Percentiles rank a stretch among this genome's conserved stretches.
Conservation (phyloP, 345 rosid species). For the Psidium friedrichsthalianum region DNA sequence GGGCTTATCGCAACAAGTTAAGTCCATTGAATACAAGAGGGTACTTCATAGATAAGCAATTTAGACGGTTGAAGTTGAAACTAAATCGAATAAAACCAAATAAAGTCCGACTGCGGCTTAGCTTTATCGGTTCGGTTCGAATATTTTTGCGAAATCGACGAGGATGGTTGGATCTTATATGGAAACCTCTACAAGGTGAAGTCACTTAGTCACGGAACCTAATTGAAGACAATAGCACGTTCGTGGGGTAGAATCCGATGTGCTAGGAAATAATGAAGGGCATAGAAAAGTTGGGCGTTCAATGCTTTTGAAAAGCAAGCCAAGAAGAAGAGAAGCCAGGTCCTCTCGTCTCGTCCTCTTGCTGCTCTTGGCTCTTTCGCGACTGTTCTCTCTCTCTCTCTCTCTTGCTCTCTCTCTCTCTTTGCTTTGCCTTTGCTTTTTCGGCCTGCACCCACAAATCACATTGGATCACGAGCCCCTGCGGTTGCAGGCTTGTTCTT, state of each 20-base stretch:
- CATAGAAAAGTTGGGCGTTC: background rate
- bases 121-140: background rate
- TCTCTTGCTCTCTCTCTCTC: background rate
- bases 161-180: background rate
- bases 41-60: background rate
- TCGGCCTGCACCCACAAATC: background rate
- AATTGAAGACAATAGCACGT: background rate
- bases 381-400: background rate
- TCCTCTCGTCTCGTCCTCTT: background rate
- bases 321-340: background rate
- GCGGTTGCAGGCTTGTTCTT: background rate
- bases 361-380: background rate
- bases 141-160: background rate
- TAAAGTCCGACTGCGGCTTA: background rate
- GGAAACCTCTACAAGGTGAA: background rate
- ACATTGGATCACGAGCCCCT: slow-evolving; percentile 10
- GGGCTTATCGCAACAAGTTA: background rate
- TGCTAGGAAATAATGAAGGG: background rate
- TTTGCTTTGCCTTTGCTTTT: background rate
- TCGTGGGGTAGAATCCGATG: background rate
- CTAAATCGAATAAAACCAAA: background rate
- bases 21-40: background rate
- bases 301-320: background rate
- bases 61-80: background rate
- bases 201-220: background rate